These are phyloP conservation scores for Fusarium camptoceras DNA, from an alignment of 2,329 filamentous ascomycete species.

Conservation along the genomic window DNA sequence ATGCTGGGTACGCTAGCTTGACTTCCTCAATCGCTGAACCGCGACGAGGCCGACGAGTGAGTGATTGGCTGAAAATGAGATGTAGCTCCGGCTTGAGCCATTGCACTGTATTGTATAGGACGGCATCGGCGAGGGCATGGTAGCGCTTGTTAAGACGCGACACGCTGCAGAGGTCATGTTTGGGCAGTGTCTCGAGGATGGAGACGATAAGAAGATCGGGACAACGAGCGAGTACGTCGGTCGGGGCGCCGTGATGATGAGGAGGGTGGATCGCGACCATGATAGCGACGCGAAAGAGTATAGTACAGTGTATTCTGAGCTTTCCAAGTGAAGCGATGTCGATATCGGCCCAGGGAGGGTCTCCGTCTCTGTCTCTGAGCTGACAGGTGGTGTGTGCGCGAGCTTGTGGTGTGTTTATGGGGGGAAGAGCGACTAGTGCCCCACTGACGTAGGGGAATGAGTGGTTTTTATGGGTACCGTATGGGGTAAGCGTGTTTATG, in stretches of 20 bases:
- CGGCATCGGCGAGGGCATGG: constrained; percentile 59
- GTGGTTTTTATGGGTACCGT: constrained; percentile 28
- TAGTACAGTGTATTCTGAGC: not conserved
- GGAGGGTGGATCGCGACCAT: constrained; percentile 25
- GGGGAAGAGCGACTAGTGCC: constrained; percentile 16
- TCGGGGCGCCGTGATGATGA: constrained; percentile 5
- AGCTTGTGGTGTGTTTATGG: constrained; percentile 9
- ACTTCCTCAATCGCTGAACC: constrained; percentile 61
- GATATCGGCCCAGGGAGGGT: not conserved
- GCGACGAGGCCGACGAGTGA: constrained; percentile 58
- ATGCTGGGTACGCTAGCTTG: constrained; percentile 58
- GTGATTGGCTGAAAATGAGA: constrained; percentile 61
- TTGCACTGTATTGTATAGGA: constrained; percentile 60
- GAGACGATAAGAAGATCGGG: constrained; percentile 56
- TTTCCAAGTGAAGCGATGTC: not conserved
- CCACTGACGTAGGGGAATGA: constrained; percentile 16
- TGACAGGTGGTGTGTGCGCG: constrained; percentile 20
- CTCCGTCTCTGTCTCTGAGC: not conserved
- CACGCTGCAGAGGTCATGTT: constrained; percentile 57
- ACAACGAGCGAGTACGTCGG: constrained; percentile 45
- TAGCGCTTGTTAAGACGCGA: constrained; percentile 57
- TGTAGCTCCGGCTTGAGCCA: constrained; percentile 62
- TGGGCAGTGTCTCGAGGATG: constrained; percentile 55
- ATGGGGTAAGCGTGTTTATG: constrained; percentile 28
- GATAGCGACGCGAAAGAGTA: not conserved